Evolutionary conservation across 208 protist genomes (phyloP), one percentile per base, ranked within the genome.

Genomic region (Leishmania mexicana): DNA sequence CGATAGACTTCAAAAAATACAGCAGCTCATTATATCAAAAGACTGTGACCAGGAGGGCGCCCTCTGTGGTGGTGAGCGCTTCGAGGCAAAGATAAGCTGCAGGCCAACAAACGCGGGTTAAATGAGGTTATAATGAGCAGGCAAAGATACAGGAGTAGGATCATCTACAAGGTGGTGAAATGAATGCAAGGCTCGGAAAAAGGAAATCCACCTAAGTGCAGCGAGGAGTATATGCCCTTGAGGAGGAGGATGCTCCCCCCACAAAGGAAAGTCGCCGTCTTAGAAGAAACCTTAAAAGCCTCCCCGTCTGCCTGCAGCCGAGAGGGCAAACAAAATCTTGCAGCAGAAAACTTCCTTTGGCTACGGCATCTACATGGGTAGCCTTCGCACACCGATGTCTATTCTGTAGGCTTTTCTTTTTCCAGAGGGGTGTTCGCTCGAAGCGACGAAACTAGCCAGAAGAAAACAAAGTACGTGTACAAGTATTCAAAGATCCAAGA

Each of bases 1-100:
- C n/a, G 47, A 80, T 76, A 45, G 58, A 38, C 49, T 78, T 82
- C 8, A 49, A 80, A 49, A 80, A n/a, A 76, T 68, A 53, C 53
- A 79, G 81, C 21, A 4, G 62, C 62, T 7, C 31, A 40, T 31
- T 68, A 31, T 1, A 0, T 17, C 15, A 17, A 68, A 40, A 40
- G 31, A 31, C 62, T 17, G 15, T 40, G 31, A 5, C 15, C 31
- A 68, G n/a, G 31, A 40, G 31, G 13, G 15, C 3, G 62, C 79
- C 78, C 79, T 80, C 83, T n/a, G 58, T 72, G 6, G 21, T 62
- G 8, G 49, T 40, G n/a, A 24, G 28, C 65, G 24, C 35, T 74
- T 45, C 38, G n/a, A 15, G 68, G 73, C 49, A 45, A 76, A 47
- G 49, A 75, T 60, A 35, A 3, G 28, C 5, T 40, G 72, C 10